Evolutionary conservation across 257 asterid species (phyloP).

Genomic region (Penstemon barbatus): DNA sequence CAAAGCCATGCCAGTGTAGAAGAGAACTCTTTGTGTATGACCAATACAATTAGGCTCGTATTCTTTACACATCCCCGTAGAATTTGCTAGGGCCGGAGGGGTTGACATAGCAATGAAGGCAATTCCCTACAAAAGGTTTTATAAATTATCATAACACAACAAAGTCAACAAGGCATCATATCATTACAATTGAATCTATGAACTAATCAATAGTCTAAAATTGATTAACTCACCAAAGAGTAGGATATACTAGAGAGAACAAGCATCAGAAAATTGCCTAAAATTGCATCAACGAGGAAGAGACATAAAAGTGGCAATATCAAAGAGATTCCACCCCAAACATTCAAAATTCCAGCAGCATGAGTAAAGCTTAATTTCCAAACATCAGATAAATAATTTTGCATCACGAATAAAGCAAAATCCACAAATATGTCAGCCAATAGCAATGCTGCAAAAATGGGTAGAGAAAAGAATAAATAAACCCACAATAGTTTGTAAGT

Average conservation of each 20-base stretch:
- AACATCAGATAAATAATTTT: conserved; percentile 49
- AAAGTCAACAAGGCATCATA: no score
- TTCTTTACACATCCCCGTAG: conserved; percentile 41
- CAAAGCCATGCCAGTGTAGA: conserved; percentile 48
- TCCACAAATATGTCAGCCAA: conserved; percentile 33
- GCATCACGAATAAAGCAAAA: conserved; percentile 49
- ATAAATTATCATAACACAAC: no score
- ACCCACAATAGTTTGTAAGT: no score
- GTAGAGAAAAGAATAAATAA: no score
- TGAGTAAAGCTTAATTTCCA: conserved; percentile 55
- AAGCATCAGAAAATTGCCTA: conserved; percentile 40
- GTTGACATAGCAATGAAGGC: conserved; percentile 51
- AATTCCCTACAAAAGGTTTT: conserved; percentile 41
- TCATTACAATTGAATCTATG: neutral
- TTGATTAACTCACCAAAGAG: conserved; percentile 37
- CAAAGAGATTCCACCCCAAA: conserved; percentile 42
- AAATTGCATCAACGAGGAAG: conserved; percentile 31
- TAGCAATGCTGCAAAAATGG: conserved; percentile 31
- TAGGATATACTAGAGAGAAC: conserved; percentile 44
- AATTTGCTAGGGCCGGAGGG: conserved; percentile 45
- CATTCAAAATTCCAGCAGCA: conserved; percentile 53
- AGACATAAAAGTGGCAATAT: conserved; percentile 31
- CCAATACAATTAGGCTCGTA: conserved; percentile 50
- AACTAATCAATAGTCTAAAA: neutral
- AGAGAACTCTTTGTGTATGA: conserved; percentile 41